Conservation (phyloP, 257 asterid species). For the Nicotiana otophora region DNA sequence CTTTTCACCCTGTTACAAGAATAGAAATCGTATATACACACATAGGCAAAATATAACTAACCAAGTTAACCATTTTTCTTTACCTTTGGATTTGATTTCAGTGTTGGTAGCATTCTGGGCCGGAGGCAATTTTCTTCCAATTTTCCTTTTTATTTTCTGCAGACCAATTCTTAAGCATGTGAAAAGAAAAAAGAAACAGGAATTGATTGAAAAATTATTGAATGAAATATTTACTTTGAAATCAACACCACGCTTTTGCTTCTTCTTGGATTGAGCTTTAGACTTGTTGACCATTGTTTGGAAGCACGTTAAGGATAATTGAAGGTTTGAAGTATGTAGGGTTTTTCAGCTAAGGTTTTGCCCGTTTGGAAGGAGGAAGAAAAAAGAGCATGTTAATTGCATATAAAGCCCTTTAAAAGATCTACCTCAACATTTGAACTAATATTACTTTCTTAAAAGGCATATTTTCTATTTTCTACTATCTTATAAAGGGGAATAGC, state of each 20-base stretch:
- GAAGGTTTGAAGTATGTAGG: not conserved
- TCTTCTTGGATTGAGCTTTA: slow-evolving; percentile 62
- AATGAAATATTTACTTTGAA: slow-evolving; percentile 46
- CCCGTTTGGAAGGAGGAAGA: not conserved
- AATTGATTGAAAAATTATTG: not conserved
- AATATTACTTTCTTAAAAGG: no score
- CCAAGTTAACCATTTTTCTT: not conserved
- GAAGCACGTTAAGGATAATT: not conserved
- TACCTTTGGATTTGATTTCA: slow-evolving; percentile 68
- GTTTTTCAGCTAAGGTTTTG: not conserved
- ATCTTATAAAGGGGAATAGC: no score
- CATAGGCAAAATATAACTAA: not conserved
- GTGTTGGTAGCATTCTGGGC: slow-evolving; percentile 85
- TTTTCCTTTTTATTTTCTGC: slow-evolving; percentile 83
- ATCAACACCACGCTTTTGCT: slow-evolving; percentile 65
- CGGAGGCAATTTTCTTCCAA: slow-evolving; percentile 93
- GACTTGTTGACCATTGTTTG: slow-evolving; percentile 52
- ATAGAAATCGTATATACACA: not conserved
- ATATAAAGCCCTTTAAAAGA: not conserved
- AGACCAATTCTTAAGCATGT: not conserved
- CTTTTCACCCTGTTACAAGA: not conserved
- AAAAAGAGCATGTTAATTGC: not conserved
- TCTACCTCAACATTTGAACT: no score
- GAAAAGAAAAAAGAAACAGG: not conserved
- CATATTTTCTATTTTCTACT: no score